Evolutionary conservation across 208 protist species (phyloP).

Genomic region (Trypanosoma boissoni): DNA sequence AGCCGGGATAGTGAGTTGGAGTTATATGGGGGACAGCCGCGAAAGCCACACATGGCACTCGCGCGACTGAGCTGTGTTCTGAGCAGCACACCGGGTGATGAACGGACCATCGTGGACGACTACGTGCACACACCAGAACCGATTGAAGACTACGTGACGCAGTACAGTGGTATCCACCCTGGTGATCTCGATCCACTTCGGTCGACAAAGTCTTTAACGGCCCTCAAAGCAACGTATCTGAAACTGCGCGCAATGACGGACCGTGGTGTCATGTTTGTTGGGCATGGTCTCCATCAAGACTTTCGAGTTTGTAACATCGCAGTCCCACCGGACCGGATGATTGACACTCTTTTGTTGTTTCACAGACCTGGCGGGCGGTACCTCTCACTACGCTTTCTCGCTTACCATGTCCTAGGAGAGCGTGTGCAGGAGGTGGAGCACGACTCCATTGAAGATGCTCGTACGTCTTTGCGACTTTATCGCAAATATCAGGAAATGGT

Average conservation of each 20-base stretch:
- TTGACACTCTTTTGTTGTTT: conserved; percentile 96
- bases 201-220: conserved; percentile 91
- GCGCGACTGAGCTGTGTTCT: conserved; percentile 87
- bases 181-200: conserved; percentile 93
- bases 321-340: conserved; percentile 94
- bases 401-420: conserved; percentile 92
- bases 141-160: conserved; percentile 89
- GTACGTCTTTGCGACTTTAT: conserved; percentile 92
- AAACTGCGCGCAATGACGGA: conserved; percentile 94
- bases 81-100: conserved; percentile 73
- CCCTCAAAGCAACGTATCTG: conserved; percentile 93
- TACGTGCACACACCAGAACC: conserved; percentile 87
- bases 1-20: conserved; percentile 38
- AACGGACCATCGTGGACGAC: conserved; percentile 88
- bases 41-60: conserved; percentile 82
- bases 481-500: conserved; percentile 80
- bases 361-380: conserved; percentile 86
- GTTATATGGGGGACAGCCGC: conserved; percentile 35
- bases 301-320: conserved; percentile 96
- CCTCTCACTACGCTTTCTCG: conserved; percentile 93
- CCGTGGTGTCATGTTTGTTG: conserved; percentile 92
- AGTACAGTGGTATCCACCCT: conserved; percentile 93
- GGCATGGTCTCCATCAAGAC: conserved; percentile 95
- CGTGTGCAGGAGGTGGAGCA: conserved; percentile 95
- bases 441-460: conserved; percentile 95